phyloP scores from a whole-genome alignment of 345 rosid species.

The Rhizophora mangle region DNA sequence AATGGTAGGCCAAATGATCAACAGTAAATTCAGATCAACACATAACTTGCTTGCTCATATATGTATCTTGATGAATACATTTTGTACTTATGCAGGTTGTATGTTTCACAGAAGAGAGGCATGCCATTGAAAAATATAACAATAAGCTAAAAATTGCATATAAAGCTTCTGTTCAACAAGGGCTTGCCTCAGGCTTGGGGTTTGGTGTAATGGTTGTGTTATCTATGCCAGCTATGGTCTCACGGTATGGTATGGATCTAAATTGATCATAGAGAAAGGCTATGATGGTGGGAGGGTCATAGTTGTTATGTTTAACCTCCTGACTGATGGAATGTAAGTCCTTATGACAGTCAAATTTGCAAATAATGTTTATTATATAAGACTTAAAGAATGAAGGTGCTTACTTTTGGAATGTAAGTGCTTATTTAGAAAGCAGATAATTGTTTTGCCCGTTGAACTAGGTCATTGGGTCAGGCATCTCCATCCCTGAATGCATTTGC shows the following conservation, averaged over 20 bases:
- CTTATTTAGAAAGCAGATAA: neutral
- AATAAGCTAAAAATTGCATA: conserved; percentile 56
- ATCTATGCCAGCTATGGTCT: conserved; percentile 54
- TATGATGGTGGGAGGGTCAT: conserved; percentile 79
- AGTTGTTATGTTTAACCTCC: conserved; percentile 53
- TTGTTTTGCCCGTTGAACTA: conserved; percentile 14
- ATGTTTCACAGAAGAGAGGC: conserved; percentile 82
- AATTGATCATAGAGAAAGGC: conserved; percentile 53
- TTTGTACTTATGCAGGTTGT: conserved; percentile 42
- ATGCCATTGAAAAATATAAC: conserved; percentile 59
- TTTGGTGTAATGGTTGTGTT: conserved; percentile 48
- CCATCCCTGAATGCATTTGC: conserved; percentile 68
- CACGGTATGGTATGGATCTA: conserved; percentile 75
- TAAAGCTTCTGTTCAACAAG: conserved; percentile 52
- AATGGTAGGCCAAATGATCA: conserved; percentile 11
- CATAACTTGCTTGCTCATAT: neutral
- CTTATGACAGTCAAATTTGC: neutral
- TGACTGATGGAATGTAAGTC: conserved; percentile 80
- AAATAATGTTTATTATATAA: neutral
- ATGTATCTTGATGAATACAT: neutral
- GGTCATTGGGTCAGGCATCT: conserved; percentile 68
- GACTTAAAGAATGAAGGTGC: no score
- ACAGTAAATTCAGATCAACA: neutral
- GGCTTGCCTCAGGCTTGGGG: conserved; percentile 69
- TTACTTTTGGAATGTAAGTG: conserved; percentile 1